Base-by-base conservation (phyloP, 1,284 basidiomycete genomes). In the Phellinidium pouzarii region DNA sequence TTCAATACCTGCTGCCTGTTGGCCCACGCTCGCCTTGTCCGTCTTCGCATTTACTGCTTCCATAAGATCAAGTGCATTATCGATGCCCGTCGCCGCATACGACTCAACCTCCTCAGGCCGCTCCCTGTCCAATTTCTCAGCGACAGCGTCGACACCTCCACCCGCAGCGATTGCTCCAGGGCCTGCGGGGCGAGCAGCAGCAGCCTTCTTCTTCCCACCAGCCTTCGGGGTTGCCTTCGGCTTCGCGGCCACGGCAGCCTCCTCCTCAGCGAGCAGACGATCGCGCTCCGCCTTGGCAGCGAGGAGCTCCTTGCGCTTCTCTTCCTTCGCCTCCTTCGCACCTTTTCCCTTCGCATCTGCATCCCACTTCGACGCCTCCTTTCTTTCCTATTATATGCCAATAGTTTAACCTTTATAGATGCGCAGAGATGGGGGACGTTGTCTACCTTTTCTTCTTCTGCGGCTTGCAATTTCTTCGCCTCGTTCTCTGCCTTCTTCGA, bases 401-500 rank as follows among this genome's bases (percentile, higher is more conserved):
- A 50, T 41, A 56, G 44, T 20, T 40, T 23, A 46, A 23, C 46
- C 45, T 44, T 46, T 19, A 25, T 44, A 51, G 19, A 40, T 7
- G 50, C 50, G 34, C 27, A 52, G 37, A 48, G 43, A 27, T 45
- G 29, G 53, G 44, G n/a, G n/a, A n/a, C n/a, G n/a, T n/a, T n/a
- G n/a, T 44, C 36, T 44, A 84, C 88, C 68, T 77, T 80, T 4
- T 81, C 84, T 6, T 72, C 73, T 4, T 74, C 74, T 0, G 74
- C 81, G 3, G 72, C 73, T 8, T 76, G 79, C 59, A 81, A 75
- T 68, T 87, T 87, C 76, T 87, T 81, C 20, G 82, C 77, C 67
- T 93, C 91, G 68, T 93, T 94, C 66, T 95, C 94, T 4, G 91
- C 91, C 71, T 97, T 97, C 69, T 91, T 92, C 1, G 93, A 88